phyloP scores from a whole-genome alignment of 2,329 filamentous ascomycete species.

The Ceratocystiopsis minuta region DNA sequence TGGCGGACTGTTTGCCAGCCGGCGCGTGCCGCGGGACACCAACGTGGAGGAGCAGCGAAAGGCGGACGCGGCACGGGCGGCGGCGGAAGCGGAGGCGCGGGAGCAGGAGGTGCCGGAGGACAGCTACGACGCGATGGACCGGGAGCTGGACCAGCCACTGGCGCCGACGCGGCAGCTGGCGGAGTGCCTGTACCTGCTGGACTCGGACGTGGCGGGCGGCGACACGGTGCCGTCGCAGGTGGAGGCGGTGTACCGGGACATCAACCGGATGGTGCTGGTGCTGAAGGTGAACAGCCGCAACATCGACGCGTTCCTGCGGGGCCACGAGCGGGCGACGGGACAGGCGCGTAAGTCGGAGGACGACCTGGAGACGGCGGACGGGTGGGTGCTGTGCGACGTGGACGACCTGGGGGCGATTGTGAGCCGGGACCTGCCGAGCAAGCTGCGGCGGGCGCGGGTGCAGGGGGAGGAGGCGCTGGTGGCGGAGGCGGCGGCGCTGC shows the following conservation, averaged over 20 bases:
- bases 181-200: slow-evolving; percentile 37
- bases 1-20: slow-evolving; percentile 11
- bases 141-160: slow-evolving; percentile 40
- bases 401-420: slow-evolving; percentile 48
- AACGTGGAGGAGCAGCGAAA: slow-evolving; percentile 33
- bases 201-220: slow-evolving; percentile 31
- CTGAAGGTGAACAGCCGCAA: slow-evolving; percentile 66
- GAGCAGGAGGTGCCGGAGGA: slow-evolving; percentile 52
- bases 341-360: slow-evolving; percentile 32
- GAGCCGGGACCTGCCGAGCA: slow-evolving; percentile 41
- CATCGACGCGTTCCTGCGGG: slow-evolving; percentile 46
- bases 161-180: slow-evolving; percentile 44
- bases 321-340: slow-evolving; percentile 33
- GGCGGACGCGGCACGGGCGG: slow-evolving; percentile 33
- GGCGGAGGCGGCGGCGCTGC: slow-evolving; percentile 46
- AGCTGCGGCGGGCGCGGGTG: slow-evolving; percentile 50
- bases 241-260: slow-evolving; percentile 56
- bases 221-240: slow-evolving; percentile 44
- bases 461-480: slow-evolving; percentile 52
- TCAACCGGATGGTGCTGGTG: slow-evolving; percentile 89
- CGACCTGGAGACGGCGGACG: slow-evolving; percentile 49
- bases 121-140: slow-evolving; percentile 44
- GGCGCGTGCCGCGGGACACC: slow-evolving; percentile 26
- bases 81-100: slow-evolving; percentile 40
- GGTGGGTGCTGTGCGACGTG: slow-evolving; percentile 64